A percentile compares a stretch with the other conserved stretches of the same genome.
Evolutionary conservation across 345 rosid species (phyloP).

Genomic region (Populus simonii): DNA sequence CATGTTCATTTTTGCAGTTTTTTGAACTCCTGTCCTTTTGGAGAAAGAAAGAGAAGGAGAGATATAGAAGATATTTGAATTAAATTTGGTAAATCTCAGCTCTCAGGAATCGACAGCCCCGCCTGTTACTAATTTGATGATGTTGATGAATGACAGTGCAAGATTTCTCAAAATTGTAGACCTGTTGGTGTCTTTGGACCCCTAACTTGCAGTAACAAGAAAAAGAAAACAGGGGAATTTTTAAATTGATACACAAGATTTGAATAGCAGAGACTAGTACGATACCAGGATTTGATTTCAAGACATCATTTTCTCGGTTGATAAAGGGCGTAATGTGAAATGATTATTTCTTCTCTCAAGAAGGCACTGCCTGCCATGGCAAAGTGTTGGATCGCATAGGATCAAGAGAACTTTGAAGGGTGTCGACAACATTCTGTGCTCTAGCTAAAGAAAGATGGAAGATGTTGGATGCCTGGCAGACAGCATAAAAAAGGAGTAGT

Average conservation of each 20-base stretch:
- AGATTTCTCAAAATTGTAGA: not conserved
- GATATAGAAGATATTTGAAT: not conserved
- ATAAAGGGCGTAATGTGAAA: not conserved
- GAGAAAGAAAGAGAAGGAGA: slow-evolving; percentile 13
- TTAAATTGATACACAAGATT: not conserved
- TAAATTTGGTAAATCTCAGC: not conserved
- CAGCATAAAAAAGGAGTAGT: too few relatives aligned
- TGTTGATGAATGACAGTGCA: not conserved
- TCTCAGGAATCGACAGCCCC: not conserved
- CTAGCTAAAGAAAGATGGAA: too few relatives aligned
- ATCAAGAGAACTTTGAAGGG: not conserved
- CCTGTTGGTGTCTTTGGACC: not conserved
- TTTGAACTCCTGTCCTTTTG: slow-evolving; percentile 6
- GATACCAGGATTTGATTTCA: not conserved
- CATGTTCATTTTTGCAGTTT: slow-evolving; percentile 9
- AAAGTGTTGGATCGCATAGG: not conserved
- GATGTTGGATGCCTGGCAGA: too few relatives aligned
- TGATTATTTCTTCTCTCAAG: not conserved
- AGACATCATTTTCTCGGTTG: not conserved
- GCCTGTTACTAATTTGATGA: not conserved
- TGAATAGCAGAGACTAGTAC: not conserved
- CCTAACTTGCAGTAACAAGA: not conserved
- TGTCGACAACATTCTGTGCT: not conserved
- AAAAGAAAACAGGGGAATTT: not conserved
- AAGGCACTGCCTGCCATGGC: too few relatives aligned